Evolutionary conservation across 2,329 filamentous ascomycete genomes (phyloP), one percentile per base, ranked within the genome.

Genomic region (Cercospora beticola): DNA sequence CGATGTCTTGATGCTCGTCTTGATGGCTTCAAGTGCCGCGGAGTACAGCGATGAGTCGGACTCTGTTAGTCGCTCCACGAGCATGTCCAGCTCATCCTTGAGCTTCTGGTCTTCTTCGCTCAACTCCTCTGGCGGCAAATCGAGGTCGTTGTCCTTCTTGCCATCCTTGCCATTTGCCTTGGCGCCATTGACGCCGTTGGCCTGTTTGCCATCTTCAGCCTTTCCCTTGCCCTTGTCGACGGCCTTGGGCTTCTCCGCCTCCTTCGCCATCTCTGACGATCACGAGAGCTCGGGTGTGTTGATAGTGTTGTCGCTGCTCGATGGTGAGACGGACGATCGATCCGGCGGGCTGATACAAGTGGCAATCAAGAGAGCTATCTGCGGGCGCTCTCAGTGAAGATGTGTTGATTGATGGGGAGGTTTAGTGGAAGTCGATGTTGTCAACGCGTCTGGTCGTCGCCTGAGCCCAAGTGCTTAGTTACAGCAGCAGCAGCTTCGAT

Each of bases 21-120:
- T 98, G 89, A 99, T 97, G 74, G 93, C 91, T 82, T 98, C 94
- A 74, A 99, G 86, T 65, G 95, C 92, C 68, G 94, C 88, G 81
- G 94, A 94, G 85, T 98, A 97, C 74, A 98, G 90, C 68, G 89
- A 89, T 73, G 87, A 86, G 82, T 98, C 92, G 73, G 90, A 86
- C 84, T 98, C 95, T 81, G 92, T 92, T 86, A 99, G 86, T 78
- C 95, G 89, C 84, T 99, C 95, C 8, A 97, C 94, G 63, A 99
- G 88, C 94, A 98, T 96, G 74, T 99, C 95, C 71, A 99, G 89
- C 83, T 99, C 95, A 78, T 87, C 94, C 86, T 99, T 99, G 78
- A 99, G 89, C 85, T 98, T 94, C 83, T 98, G 94, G 74, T 99
- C 95, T 82, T 99, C 95, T 78, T 99, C 95, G 78, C 87, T 99